Percentiles rank a stretch among this genome's conserved stretches.
phyloP scores from a whole-genome alignment of 352 stramenopile genomes.

The Phytophthora melonis region DNA sequence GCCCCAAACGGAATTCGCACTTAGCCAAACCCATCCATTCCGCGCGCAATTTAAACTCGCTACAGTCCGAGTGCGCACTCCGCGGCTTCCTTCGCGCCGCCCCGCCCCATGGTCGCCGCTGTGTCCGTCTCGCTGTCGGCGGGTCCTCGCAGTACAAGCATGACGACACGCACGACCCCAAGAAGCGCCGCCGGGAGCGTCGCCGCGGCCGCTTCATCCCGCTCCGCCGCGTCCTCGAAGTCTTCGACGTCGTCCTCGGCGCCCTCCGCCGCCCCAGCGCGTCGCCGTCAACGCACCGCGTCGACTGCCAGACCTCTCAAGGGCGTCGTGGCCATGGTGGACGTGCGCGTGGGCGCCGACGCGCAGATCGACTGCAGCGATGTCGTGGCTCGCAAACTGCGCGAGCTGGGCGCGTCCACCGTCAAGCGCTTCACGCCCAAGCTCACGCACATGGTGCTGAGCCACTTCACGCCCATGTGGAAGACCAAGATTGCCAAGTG shows the following conservation, averaged over 20 bases:
- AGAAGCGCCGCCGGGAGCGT: neutral
- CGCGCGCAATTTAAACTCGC: slow-evolving; percentile 13
- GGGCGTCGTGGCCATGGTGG: slow-evolving; percentile 76
- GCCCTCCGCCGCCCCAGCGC: neutral
- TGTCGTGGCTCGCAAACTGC: slow-evolving; percentile 73
- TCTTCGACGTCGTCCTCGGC: slow-evolving; percentile 16
- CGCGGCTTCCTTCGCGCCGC: no score
- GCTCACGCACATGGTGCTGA: slow-evolving; percentile 84
- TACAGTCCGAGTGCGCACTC: neutral
- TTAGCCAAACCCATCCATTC: slow-evolving; percentile 13
- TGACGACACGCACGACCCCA: slow-evolving; percentile 8
- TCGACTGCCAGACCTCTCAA: slow-evolving; percentile 33
- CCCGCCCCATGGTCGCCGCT: slow-evolving; percentile 56
- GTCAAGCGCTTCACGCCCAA: slow-evolving; percentile 72
- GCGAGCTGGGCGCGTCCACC: slow-evolving; percentile 70
- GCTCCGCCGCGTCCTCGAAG: neutral
- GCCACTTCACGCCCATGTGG: slow-evolving; percentile 69
- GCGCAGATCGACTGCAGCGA: slow-evolving; percentile 85
- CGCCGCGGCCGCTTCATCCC: neutral
- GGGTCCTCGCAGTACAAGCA: slow-evolving; percentile 10
- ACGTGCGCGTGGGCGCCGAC: slow-evolving; percentile 74
- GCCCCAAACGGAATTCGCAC: slow-evolving; percentile 1
- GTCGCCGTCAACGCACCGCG: slow-evolving; percentile 23
- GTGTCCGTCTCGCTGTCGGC: slow-evolving; percentile 68
- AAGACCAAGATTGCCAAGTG: slow-evolving; percentile 81